phyloP scores from a whole-genome alignment of 805 yeast genomes.

The Ogataea allantospora region DNA sequence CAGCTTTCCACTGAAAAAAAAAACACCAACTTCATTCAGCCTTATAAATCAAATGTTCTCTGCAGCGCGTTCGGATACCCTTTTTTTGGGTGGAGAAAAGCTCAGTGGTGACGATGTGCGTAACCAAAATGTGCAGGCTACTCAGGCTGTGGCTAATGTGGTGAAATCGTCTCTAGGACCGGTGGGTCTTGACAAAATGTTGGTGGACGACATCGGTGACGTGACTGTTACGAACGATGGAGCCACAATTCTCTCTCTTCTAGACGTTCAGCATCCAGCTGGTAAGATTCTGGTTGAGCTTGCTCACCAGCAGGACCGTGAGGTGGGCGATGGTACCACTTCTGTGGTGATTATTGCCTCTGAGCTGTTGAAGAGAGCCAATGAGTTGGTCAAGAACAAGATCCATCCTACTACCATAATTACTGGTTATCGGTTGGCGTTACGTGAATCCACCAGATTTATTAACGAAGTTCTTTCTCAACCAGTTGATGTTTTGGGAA shows the following conservation, averaged over 20 bases:
- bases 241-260: slow-evolving; percentile 85
- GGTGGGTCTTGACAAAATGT: slow-evolving; percentile 96
- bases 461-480: slow-evolving; percentile 81
- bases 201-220: slow-evolving; percentile 98
- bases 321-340: slow-evolving; percentile 98
- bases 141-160: slow-evolving; percentile 78
- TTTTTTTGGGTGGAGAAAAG: slow-evolving; percentile 95
- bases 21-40: neutral
- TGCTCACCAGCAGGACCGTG: slow-evolving; percentile 98
- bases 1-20: slow-evolving; percentile 3
- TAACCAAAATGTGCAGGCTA: slow-evolving; percentile 93
- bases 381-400: slow-evolving; percentile 87
- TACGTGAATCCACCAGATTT: slow-evolving; percentile 85
- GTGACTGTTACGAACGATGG: slow-evolving; percentile 99
- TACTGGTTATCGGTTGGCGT: slow-evolving; percentile 91
- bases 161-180: slow-evolving; percentile 96
- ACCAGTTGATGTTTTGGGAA: slow-evolving; percentile 75
- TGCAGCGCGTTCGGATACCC: slow-evolving; percentile 84
- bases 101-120: slow-evolving; percentile 94
- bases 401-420: slow-evolving; percentile 98
- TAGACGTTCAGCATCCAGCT: slow-evolving; percentile 98
- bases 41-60: slow-evolving; percentile 49
- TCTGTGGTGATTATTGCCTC: slow-evolving; percentile 95
- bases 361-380: slow-evolving; percentile 88
- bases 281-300: slow-evolving; percentile 95